Percentiles rank a stretch among this genome's conserved stretches.
Conservation (phyloP, 2,329 filamentous ascomycete genomes). For the Didymella arachidicola region DNA sequence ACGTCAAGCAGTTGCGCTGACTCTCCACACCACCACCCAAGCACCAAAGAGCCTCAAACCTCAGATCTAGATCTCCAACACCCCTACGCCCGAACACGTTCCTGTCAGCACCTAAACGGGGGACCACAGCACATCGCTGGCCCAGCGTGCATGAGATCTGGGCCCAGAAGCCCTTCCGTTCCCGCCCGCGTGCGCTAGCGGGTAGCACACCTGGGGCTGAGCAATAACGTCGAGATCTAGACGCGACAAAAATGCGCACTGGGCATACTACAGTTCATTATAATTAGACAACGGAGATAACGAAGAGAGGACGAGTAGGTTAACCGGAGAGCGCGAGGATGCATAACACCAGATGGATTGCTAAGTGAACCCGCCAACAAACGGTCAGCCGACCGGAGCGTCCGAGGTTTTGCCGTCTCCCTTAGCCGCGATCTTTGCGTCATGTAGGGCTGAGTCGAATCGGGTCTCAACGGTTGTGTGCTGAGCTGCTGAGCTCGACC, state of each 20-base stretch:
- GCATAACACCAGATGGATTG: neutral
- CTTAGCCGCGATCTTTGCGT: slow-evolving; percentile 12
- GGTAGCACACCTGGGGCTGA: slow-evolving; percentile 16
- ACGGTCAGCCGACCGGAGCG: neutral
- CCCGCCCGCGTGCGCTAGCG: slow-evolving; percentile 21
- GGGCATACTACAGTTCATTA: neutral
- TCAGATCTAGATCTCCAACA: slow-evolving; percentile 10
- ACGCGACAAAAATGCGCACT: neutral
- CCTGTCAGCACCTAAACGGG: slow-evolving; percentile 20
- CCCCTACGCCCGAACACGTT: slow-evolving; percentile 10
- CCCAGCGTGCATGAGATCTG: slow-evolving; percentile 17
- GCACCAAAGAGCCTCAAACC: neutral
- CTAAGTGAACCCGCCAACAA: neutral
- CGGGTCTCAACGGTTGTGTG: slow-evolving; percentile 18
- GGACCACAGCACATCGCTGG: slow-evolving; percentile 12
- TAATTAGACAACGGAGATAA: slow-evolving; percentile 1
- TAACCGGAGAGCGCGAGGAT: neutral
- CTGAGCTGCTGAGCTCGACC: neutral
- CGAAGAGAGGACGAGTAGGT: neutral
- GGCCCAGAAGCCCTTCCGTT: slow-evolving; percentile 20
- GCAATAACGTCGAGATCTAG: slow-evolving; percentile 11
- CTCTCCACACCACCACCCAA: neutral
- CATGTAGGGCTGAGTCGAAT: slow-evolving; percentile 21
- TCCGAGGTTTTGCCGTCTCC: neutral
- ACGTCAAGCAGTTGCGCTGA: neutral